phyloP scores from a whole-genome alignment of 2,329 filamentous ascomycete species.

The Lachnellula subtilissima region DNA sequence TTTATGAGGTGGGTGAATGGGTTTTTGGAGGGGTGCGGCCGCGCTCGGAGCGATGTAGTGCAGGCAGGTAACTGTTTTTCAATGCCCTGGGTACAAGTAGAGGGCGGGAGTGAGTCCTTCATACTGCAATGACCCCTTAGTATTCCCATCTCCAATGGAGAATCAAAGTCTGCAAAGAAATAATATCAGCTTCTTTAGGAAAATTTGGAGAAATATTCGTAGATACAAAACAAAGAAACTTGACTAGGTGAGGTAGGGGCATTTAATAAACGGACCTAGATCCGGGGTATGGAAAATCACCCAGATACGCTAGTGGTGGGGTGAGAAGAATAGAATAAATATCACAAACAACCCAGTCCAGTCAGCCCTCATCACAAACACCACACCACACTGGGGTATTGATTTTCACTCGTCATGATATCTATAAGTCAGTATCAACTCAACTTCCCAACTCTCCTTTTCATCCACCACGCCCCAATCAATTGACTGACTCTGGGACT shows the following conservation, averaged over 20 bases:
- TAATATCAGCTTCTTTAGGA: no score
- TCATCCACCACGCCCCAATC: no score
- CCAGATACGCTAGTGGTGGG: not conserved
- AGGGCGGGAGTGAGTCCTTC: no score
- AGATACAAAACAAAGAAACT: no score
- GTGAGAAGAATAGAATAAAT: not conserved
- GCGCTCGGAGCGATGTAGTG: no score
- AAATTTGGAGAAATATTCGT: no score
- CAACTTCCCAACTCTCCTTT: not conserved
- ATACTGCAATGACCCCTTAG: no score
- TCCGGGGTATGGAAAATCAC: not conserved
- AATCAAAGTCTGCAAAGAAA: no score
- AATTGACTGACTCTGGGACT: no score
- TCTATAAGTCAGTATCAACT: constrained; percentile 20
- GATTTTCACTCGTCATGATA: constrained; percentile 15
- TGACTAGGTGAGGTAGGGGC: no score
- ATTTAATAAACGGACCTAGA: not conserved
- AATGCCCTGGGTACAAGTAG: no score
- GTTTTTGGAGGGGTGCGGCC: not conserved
- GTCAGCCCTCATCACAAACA: not conserved
- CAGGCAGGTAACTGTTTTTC: not conserved
- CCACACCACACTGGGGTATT: not conserved
- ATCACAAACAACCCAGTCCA: not conserved
- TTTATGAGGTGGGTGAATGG: not conserved
- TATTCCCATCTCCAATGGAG: no score